Evolutionary conservation across 2,329 filamentous ascomycete genomes (phyloP).

Genomic region (Botrytis sinoallii): DNA sequence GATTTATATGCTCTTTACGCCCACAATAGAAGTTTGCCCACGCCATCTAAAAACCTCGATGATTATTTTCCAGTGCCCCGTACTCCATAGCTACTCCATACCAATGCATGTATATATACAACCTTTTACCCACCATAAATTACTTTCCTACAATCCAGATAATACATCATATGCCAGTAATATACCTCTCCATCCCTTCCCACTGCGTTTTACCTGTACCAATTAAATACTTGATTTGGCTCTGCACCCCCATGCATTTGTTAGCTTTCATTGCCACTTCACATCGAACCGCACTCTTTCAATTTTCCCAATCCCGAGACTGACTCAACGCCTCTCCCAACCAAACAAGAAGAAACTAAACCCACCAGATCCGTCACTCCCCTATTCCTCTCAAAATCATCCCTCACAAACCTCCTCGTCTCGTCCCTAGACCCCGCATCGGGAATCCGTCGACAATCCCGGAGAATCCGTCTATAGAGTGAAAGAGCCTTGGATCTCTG

Average conservation of each 20-base stretch:
- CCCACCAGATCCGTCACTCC: conserved; percentile 55
- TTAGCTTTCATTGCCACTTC: background rate
- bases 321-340: background rate
- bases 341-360: conserved; percentile 20
- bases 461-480: conserved; percentile 57
- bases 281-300: background rate
- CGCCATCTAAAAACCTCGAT: background rate
- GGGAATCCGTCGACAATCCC: conserved; percentile 50
- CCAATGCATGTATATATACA: conserved; percentile 6
- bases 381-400: conserved; percentile 60
- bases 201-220: conserved; percentile 65
- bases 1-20: background rate
- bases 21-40: background rate
- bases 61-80: background rate
- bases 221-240: conserved; percentile 60
- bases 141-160: background rate
- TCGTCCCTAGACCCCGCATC: conserved; percentile 53
- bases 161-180: conserved; percentile 45
- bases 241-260: conserved; percentile 39
- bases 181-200: conserved; percentile 59
- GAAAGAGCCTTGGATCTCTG: conserved; percentile 54
- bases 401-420: conserved; percentile 53
- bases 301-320: background rate
- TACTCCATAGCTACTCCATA: conserved; percentile 2
- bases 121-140: background rate